phyloP scores from a whole-genome alignment of 495 filamentous ascomycete genomes.

The Beverwykella pulmonaria region DNA sequence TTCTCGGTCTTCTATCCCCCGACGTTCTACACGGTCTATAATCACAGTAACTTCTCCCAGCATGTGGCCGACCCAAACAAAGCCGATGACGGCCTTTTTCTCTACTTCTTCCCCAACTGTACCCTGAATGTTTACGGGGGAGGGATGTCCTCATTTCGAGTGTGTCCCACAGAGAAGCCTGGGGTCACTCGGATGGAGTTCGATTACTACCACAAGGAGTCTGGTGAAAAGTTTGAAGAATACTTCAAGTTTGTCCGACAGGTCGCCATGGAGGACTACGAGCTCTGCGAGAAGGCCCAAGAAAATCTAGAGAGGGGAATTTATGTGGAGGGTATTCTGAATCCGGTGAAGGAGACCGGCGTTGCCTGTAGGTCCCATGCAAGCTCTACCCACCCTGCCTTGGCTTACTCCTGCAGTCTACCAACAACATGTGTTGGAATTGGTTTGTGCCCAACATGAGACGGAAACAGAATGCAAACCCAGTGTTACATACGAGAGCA shows the following conservation, averaged over 20 bases:
- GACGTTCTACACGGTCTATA: conserved; percentile 60
- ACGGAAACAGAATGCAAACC: conserved; percentile 43
- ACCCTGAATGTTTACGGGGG: conserved; percentile 65
- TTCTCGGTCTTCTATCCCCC: conserved; percentile 63
- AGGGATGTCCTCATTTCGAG: conserved; percentile 62
- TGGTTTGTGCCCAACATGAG: conserved; percentile 56
- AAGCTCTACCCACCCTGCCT: not conserved
- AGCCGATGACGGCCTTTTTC: conserved; percentile 57
- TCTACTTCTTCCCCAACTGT: conserved; percentile 66
- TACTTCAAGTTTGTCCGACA: conserved; percentile 64
- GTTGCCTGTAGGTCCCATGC: conserved; percentile 54
- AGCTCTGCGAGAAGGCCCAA: conserved; percentile 63
- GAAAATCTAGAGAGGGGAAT: conserved; percentile 58
- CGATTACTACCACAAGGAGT: conserved; percentile 60
- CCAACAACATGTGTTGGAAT: conserved; percentile 58
- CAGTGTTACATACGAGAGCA: not conserved
- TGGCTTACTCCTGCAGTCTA: conserved; percentile 49
- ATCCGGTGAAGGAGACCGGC: conserved; percentile 61
- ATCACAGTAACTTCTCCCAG: conserved; percentile 61
- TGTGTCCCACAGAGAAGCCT: conserved; percentile 58
- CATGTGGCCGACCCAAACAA: conserved; percentile 62
- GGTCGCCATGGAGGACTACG: conserved; percentile 63
- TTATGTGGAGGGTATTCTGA: conserved; percentile 62
- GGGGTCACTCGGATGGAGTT: conserved; percentile 63
- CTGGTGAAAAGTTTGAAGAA: conserved; percentile 60